Base-by-base conservation (phyloP, 257 asterid species). In the Solanum chilense region DNA sequence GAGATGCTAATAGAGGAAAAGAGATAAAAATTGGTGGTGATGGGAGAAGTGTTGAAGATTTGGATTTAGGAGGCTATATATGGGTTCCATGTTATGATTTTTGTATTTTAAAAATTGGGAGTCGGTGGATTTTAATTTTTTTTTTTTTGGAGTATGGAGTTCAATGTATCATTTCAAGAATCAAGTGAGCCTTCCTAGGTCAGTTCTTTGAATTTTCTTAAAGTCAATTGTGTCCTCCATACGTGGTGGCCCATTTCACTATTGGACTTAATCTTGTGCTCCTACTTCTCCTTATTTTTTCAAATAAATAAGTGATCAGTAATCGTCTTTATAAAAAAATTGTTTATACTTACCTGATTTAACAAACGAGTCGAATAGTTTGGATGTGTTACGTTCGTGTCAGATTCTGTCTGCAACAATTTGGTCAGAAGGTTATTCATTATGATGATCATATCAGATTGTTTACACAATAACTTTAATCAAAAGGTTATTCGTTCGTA, bases 161-260 rank as follows among this genome's bases (percentile, higher is more conserved):
- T 49, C 89, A 58, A 23, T 85, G 90, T 33, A 74, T 35, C 74
- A 9, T 64, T 41, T 69, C 58, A 35, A 41, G 23, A 27, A 10
- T 75, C 82, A 9, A 6, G 16, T 4, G 85, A 47, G 18, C 80
- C 1, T 84, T 66, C 14, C 8, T 84, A 64, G 3, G 58, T 27
- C n/a, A 31, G 31, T 88, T 90, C 88, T 37, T 85, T 35, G 89
- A 88, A 90, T 89, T 87, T 86, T 82, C 90, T 41, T 13, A 27
- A 25, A 56, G 83, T 27, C 52, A 41, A 39, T 64, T 20, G 7
- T 39, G 9, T 39, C 35, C 9, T 39, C 45, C 12, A 45, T 80
- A 37, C 29, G 45, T 20, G 62, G 74, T 25, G 70, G 62, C 31
- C 52, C 42, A 15, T 35, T 23, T 49, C 29, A 58, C 35, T 9